These are phyloP conservation scores for Pugionium dolabratum DNA, from an alignment of 345 rosid species.

Conservation along the genomic window DNA sequence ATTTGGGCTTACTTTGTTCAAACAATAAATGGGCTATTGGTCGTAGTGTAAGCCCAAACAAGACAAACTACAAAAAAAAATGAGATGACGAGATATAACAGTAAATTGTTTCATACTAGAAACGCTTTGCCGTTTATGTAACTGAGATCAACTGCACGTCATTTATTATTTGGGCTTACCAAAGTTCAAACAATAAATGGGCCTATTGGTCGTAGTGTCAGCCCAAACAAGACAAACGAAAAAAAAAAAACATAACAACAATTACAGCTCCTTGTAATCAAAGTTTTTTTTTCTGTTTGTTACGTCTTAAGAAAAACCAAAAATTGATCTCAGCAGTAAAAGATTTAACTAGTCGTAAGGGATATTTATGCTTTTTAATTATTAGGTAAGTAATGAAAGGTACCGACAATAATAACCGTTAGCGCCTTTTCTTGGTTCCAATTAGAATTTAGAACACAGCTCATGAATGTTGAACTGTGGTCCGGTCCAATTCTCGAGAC, in stretches of 20 bases:
- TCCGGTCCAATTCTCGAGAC: slow-evolving; percentile 39
- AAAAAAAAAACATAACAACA: not conserved
- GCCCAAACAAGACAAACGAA: not conserved
- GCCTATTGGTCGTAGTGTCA: not conserved
- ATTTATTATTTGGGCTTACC: slow-evolving; percentile 11
- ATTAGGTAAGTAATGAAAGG: slow-evolving; percentile 20
- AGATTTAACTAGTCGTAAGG: not conserved
- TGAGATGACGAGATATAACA: slow-evolving; percentile 24
- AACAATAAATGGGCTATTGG: slow-evolving; percentile 11
- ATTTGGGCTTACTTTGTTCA: slow-evolving; percentile 1
- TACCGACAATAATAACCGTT: slow-evolving; percentile 39
- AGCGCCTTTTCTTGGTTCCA: slow-evolving; percentile 31
- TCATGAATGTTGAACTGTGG: slow-evolving; percentile 39
- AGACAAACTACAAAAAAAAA: not conserved
- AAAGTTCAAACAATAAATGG: slow-evolving; percentile 1
- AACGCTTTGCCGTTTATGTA: slow-evolving; percentile 29
- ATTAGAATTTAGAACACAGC: slow-evolving; percentile 33
- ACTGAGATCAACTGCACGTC: slow-evolving; percentile 11
- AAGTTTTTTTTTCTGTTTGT: not conserved
- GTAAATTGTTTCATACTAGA: not conserved
- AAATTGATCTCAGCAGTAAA: not conserved
- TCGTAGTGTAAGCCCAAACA: not conserved
- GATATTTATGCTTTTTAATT: not conserved
- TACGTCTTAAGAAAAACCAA: not conserved
- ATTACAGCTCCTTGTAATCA: not conserved